Evolutionary conservation across 768 basidiomycete genomes (phyloP), one percentile per base, ranked within the genome.

Genomic region (Tubosaeta brunneosetosa): DNA sequence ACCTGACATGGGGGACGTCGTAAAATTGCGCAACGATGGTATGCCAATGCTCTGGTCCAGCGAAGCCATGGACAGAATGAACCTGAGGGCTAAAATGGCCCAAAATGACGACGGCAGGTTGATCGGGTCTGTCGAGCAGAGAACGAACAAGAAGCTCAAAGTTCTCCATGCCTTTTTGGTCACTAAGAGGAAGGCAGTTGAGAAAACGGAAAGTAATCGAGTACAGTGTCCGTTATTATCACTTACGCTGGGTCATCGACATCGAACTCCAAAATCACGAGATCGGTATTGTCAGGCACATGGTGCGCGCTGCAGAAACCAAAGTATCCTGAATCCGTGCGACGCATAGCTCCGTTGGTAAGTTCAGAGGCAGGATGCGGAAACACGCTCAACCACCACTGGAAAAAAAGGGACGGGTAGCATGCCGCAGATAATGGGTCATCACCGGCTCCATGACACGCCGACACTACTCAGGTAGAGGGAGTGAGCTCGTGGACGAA

Each of bases 381-480:
- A 73, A 99, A 99, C n/a, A 98, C 82, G 49, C 77, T 80, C 71
- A 94, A 92, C 91, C 95, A 97, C 95, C 97, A 99, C 47, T 86
- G 76, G 76, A 98, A 98, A 74, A 98, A 91, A 49, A 83, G 83
- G n/a, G 89, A 85, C 1, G 97, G 95, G 70, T 97, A 99, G 68
- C 95, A 94, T 56, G 71, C 71, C 0, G 88, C 77, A 0, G 90
- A 82, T 51, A 97, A 76, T 4, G 91, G 92, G 66, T 94, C 90
- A 64, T 94, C 87, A 2, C 94, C 94, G 9, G 93, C 87, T 19
- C 94, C 94, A 64, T 94, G 89, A 66, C 94, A 97, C 1, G 94
- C 83, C 50, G 94, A 93, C 17, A 97, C 94, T 94, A 57, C 55
- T n/a, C 33, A 48, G 38, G 26, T 0, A 25, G 46, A 16, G 22